Evolutionary conservation across 176 grass and related monocot genomes (phyloP), one percentile per base, ranked within the genome.

Genomic region (Melocanna baccifera): DNA sequence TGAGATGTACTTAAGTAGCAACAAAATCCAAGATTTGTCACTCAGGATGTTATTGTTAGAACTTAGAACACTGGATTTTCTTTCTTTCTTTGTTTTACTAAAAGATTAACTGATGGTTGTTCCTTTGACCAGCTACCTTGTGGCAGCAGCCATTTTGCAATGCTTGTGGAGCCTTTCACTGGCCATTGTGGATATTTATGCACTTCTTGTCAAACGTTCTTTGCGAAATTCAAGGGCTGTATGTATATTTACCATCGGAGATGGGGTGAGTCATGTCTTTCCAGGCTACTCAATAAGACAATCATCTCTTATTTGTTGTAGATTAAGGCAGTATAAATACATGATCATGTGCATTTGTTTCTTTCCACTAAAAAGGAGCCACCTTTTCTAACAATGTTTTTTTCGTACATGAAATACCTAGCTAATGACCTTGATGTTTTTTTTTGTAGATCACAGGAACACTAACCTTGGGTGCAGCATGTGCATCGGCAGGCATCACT

Each of bases 401-500:
- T 52, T 25, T 36, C 1, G 0, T 67, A 19, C 2, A 18, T 81
- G 18, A 43, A 57, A 19, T 48, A 15, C 14, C 7, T 51, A 15
- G 25, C 73, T 66, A 58, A 67, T 11, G 28, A 47, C 11, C 23
- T 62, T 37, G 25, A 78, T 73, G 12, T 66, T 76, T 57, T 58
- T 58, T 57, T 42, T 42, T 89, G 79, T 90, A 98, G 95, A 88
- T 98, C 73, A 98, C 95, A 63, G 91, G 89, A 13, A 98, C 95
- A 64, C 62, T 98, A 50, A 94, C 92, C 67, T 83, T 98, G n/a
- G 91, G 92, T 18, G 95, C 95, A 15, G 95, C 95, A 32, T 98
- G 95, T 83, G 92, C 95, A 22, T 98, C 95, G 5, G 89, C 91
- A 28, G 95, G 95, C 66, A 94, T 98, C 67, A 98, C 95, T 10